These are phyloP conservation scores for Pythium plurisporium DNA, from an alignment of 352 stramenopile species.

Conservation along the genomic window DNA sequence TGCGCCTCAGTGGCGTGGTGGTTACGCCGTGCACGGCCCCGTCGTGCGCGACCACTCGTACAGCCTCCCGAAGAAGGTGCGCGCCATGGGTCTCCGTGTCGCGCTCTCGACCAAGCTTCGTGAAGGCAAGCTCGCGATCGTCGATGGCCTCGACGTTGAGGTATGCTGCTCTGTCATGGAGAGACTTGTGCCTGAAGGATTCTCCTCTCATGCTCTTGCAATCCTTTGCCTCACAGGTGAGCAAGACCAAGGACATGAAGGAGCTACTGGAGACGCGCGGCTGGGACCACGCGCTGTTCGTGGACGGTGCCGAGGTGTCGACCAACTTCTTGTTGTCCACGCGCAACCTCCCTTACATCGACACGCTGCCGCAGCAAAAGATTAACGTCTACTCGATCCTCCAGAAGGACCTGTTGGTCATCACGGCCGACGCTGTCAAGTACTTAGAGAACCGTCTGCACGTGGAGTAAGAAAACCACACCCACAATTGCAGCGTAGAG, in stretches of 20 bases:
- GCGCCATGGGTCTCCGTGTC: constrained; percentile 81
- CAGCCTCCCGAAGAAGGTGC: constrained; percentile 84
- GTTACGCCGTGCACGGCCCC: constrained; percentile 80
- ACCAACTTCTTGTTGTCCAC: constrained; percentile 79
- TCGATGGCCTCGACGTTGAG: constrained; percentile 72
- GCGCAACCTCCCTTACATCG: constrained; percentile 82
- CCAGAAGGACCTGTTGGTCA: constrained; percentile 84
- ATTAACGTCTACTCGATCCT: constrained; percentile 90
- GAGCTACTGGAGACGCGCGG: constrained; percentile 64
- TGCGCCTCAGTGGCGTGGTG: constrained; percentile 80
- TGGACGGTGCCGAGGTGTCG: constrained; percentile 67
- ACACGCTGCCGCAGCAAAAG: constrained; percentile 81
- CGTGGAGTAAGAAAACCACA: constrained; percentile 45
- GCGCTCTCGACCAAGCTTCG: constrained; percentile 84
- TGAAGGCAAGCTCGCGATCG: constrained; percentile 80
- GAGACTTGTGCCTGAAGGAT: too few relatives aligned
- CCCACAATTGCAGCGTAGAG: neutral
- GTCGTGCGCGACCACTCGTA: constrained; percentile 87
- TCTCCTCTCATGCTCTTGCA: too few relatives aligned
- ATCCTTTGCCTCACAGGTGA: too few relatives aligned
- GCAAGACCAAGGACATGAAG: constrained; percentile 88
- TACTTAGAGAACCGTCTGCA: constrained; percentile 86
- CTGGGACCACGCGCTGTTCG: constrained; percentile 86
- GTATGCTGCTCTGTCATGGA: constrained; percentile 28
- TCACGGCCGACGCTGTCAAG: constrained; percentile 83